phyloP scores from a whole-genome alignment of 768 basidiomycete genomes.

The Leucosporidium yakuticum region DNA sequence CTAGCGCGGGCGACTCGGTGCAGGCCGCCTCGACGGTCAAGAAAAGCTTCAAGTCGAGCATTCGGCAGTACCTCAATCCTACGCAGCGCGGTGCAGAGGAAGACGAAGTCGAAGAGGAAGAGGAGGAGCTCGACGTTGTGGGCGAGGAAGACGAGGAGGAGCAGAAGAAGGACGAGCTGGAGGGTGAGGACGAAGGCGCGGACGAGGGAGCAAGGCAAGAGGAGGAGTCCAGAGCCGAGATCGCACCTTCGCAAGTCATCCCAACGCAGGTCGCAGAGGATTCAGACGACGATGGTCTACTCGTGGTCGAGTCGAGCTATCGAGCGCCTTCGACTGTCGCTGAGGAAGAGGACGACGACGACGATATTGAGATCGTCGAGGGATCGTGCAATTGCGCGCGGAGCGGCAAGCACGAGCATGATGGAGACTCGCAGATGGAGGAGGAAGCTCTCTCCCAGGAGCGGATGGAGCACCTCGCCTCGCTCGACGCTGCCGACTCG shows the following conservation, averaged over 20 bases:
- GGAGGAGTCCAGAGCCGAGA: neutral
- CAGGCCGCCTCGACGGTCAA: neutral
- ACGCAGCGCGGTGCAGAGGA: neutral
- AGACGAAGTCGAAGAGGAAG: constrained; percentile 3
- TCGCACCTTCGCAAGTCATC: neutral
- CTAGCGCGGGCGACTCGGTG: constrained; percentile 9
- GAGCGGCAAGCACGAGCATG: neutral
- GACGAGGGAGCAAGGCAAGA: neutral
- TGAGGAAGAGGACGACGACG: neutral
- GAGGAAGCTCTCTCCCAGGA: neutral
- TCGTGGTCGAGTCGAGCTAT: no score
- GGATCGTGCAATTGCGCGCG: constrained; percentile 14
- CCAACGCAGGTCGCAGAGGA: neutral
- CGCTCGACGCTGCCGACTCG: neutral
- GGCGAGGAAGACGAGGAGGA: neutral
- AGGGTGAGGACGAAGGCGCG: neutral
- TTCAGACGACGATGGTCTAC: neutral
- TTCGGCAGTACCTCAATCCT: constrained; percentile 2
- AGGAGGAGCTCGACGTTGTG: neutral
- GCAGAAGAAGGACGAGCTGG: neutral
- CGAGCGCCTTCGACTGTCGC: neutral
- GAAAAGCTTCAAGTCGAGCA: neutral
- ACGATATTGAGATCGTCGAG: constrained; percentile 7
- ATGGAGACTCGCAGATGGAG: constrained; percentile 7
- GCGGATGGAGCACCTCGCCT: neutral